Evolutionary conservation across 2,329 filamentous ascomycete genomes (phyloP).

Genomic region (Lasiodiplodia hormozganensis): DNA sequence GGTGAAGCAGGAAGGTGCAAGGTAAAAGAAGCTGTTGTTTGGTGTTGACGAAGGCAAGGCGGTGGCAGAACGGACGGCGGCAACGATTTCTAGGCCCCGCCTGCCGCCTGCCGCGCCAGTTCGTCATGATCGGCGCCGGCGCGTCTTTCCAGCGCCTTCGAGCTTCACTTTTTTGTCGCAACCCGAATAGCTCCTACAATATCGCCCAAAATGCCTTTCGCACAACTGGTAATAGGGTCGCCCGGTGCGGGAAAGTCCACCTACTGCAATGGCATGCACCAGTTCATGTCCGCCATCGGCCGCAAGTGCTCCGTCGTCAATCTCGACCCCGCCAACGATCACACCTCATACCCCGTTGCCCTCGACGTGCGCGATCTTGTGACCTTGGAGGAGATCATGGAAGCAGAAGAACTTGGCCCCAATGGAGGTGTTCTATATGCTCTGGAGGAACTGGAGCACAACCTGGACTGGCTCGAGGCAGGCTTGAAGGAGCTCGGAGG

Average conservation of each 20-base stretch:
- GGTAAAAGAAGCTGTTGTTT: constrained; percentile 18
- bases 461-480: constrained; percentile 89
- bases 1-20: constrained; percentile 5
- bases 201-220: constrained; percentile 59
- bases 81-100: constrained; percentile 1
- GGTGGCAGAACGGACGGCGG: constrained; percentile 24
- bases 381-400: constrained; percentile 94
- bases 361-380: constrained; percentile 90
- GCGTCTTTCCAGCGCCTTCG: constrained; percentile 24
- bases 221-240: constrained; percentile 90
- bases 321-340: constrained; percentile 95
- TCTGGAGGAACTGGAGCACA: constrained; percentile 92
- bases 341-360: constrained; percentile 85
- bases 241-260: constrained; percentile 96
- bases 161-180: constrained; percentile 23
- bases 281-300: constrained; percentile 95
- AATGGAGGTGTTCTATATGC: constrained; percentile 94
- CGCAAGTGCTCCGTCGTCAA: constrained; percentile 95
- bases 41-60: constrained; percentile 21
- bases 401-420: constrained; percentile 84
- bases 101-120: background rate
- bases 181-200: background rate
- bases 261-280: constrained; percentile 98
- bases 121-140: constrained; percentile 29
- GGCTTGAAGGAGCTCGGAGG: constrained; percentile 76